Percentiles rank a stretch among this genome's conserved stretches.
phyloP scores from a whole-genome alignment of 2,329 filamentous ascomycete genomes.

The Ophiobolus disseminans region DNA sequence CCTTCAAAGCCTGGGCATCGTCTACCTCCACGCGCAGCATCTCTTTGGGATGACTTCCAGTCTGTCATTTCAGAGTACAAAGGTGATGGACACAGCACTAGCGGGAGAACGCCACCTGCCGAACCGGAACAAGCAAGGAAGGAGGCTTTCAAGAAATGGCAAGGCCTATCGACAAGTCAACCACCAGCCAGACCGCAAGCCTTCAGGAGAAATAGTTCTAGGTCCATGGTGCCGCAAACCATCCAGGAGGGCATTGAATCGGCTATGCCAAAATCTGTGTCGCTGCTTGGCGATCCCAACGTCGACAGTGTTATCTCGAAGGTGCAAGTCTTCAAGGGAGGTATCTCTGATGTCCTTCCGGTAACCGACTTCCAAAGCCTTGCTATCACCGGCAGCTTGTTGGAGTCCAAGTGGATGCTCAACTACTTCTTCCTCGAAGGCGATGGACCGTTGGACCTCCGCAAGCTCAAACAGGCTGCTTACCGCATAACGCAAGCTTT shows the following conservation, averaged over 20 bases:
- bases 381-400: constrained; percentile 42
- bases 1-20: constrained; percentile 22
- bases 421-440: constrained; percentile 47
- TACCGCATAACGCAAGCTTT: constrained; percentile 42
- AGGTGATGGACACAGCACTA: constrained; percentile 15
- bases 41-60: constrained; percentile 40
- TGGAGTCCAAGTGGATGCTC: constrained; percentile 46
- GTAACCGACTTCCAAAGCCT: constrained; percentile 45
- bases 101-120: constrained; percentile 11
- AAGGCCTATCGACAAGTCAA: constrained; percentile 22
- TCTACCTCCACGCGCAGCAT: constrained; percentile 24
- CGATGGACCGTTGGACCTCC: constrained; percentile 37
- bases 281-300: constrained; percentile 41
- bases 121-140: constrained; percentile 22
- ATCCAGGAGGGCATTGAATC: constrained; percentile 34
- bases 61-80: constrained; percentile 40
- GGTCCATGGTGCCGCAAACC: constrained; percentile 30
- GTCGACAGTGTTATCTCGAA: constrained; percentile 47
- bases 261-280: constrained; percentile 30
- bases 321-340: constrained; percentile 45
- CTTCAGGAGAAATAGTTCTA: constrained; percentile 18
- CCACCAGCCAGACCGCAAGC: constrained; percentile 16
- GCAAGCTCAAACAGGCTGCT: constrained; percentile 40
- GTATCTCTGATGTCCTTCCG: constrained; percentile 43
- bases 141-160: constrained; percentile 36